Percentiles rank a stretch among this genome's conserved stretches.
Evolutionary conservation across 768 basidiomycete genomes (phyloP).

Genomic region (Boletus sp.): DNA sequence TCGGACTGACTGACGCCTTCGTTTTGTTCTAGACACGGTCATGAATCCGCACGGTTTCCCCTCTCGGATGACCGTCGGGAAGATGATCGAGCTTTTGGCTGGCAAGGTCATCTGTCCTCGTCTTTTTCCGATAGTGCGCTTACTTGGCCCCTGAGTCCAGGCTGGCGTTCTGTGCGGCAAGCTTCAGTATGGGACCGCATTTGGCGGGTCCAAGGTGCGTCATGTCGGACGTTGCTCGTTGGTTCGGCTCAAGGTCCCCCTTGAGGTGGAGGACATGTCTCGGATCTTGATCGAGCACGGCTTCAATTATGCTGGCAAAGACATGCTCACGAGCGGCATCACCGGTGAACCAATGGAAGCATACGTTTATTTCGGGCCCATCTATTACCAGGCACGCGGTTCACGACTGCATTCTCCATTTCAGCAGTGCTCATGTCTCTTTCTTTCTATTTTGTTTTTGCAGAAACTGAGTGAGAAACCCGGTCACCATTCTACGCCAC

Average conservation of each 20-base stretch:
- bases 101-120: constrained; percentile 64
- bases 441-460: background rate
- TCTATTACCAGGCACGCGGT: constrained; percentile 89
- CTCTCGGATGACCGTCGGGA: constrained; percentile 98
- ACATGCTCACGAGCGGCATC: constrained; percentile 97
- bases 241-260: constrained; percentile 6
- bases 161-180: constrained; percentile 90
- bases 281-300: constrained; percentile 92
- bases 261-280: constrained; percentile 95
- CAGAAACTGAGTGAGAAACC: constrained; percentile 87
- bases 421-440: constrained; percentile 1
- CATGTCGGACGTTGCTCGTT: background rate
- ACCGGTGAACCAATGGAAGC: constrained; percentile 96
- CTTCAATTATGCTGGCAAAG: constrained; percentile 98
- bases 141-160: constrained; percentile 35
- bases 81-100: constrained; percentile 97
- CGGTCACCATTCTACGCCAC: background rate
- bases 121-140: background rate
- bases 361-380: constrained; percentile 98
- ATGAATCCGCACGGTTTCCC: constrained; percentile 99
- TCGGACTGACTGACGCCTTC: constrained; percentile 12
- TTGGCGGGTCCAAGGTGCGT: constrained; percentile 91
- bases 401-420: constrained; percentile 4
- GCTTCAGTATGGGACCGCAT: constrained; percentile 92
- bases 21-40: constrained; percentile 76